Base-by-base conservation (phyloP, 352 stramenopile species). In the Lagenidium giganteum region DNA sequence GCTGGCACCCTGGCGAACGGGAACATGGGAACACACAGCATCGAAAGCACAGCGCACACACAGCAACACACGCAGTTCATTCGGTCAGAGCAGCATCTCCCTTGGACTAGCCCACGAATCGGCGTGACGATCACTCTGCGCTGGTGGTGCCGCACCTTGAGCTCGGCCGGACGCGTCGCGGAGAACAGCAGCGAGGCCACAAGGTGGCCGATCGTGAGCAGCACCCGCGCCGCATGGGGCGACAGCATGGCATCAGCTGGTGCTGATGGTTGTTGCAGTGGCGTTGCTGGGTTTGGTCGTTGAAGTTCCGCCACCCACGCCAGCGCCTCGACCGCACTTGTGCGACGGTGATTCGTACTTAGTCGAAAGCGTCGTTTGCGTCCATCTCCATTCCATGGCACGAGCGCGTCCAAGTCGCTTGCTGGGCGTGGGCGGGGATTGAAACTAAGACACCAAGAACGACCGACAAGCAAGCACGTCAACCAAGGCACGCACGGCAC, bases 141-240 rank as follows among this genome's bases (percentile, higher is more conserved):
- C 33, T 29, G 28, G 3, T 42, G 43, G 23, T 23, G 46, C 21
- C n/a, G 8, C 24, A 45, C 51, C 45, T 57, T 32, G 8, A 33
- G 7, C 9, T 28, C 24, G 7, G 35, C 18, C 23, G 12, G 20
- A 26, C 23, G 35, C 35, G 46, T n/a, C 16, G 45, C 23, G 12
- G 38, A 36, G n/a, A 60, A 57, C 36, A 87, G 42, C 18, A 67
- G 68, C 7, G 70, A 80, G 32, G 67, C 69, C 33, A 86, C 61
- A 22, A 80, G 57, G 58, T 89, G 73, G 23, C 74, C 71, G 31
- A 32, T 51, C 27, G 67, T 79, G 18, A 89, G 59, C 46, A 85
- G 49, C 48, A 88, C 71, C 44, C 76, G 68, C 41, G 66, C 42
- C 2, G 62, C 54, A 21, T 81, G 32, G 42, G 65, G 30, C 36